Percentiles rank a stretch among this genome's conserved stretches.
Conservation (phyloP, 257 asterid genomes). For the Cinchona pubescens region DNA sequence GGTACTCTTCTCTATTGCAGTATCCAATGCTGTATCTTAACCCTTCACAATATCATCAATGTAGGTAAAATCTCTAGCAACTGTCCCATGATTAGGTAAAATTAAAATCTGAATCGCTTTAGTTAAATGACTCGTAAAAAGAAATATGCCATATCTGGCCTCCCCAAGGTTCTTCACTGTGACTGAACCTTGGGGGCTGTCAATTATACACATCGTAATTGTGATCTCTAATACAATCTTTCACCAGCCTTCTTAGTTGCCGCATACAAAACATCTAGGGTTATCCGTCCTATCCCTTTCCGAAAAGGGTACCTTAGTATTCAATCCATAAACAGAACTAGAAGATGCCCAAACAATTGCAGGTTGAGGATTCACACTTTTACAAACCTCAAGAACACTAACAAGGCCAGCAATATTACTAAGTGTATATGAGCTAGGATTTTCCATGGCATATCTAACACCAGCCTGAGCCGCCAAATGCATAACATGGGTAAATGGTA, state of each 20-base stretch:
- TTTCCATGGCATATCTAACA: constrained; percentile 94
- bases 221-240: constrained; percentile 78
- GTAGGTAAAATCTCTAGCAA: constrained; percentile 94
- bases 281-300: constrained; percentile 89
- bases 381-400: constrained; percentile 80
- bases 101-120: constrained; percentile 81
- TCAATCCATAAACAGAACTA: constrained; percentile 95
- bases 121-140: too few relatives aligned
- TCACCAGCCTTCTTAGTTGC: constrained; percentile 98
- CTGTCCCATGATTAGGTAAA: constrained; percentile 85
- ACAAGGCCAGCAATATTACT: constrained; percentile 96
- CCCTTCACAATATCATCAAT: constrained; percentile 96
- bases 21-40: constrained; percentile 84
- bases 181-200: too few relatives aligned
- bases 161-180: constrained; percentile 99
- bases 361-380: constrained; percentile 83
- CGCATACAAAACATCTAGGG: constrained; percentile 92
- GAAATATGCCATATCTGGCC: constrained; percentile 99
- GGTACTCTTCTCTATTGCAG: constrained; percentile 91
- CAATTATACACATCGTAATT: too few relatives aligned
- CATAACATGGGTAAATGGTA: constrained; percentile 89
- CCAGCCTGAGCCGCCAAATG: constrained; percentile 99
- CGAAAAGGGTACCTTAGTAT: constrained; percentile 83
- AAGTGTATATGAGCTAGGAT: constrained; percentile 94
- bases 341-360: constrained; percentile 97